Percentiles rank a stretch among this genome's conserved stretches.
phyloP scores from a whole-genome alignment of 495 filamentous ascomycete genomes.

The Saxispiralis lemnorum region DNA sequence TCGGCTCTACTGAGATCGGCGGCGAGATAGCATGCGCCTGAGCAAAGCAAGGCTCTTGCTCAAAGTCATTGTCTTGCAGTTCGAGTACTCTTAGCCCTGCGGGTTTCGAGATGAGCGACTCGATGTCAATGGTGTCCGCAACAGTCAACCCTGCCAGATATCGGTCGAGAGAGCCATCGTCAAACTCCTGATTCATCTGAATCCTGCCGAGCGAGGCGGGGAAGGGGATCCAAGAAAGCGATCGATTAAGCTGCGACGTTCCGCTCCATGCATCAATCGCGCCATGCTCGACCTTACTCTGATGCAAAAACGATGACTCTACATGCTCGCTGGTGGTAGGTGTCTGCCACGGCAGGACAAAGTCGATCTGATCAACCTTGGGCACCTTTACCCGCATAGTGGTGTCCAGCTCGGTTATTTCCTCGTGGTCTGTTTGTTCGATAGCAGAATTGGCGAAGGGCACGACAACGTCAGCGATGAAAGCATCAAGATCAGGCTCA shows the following conservation, averaged over 20 bases:
- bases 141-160: slow-evolving; percentile 13
- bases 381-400: slow-evolving; percentile 26
- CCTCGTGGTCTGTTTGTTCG: slow-evolving; percentile 37
- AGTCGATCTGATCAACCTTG: background rate
- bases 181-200: slow-evolving; percentile 20
- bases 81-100: slow-evolving; percentile 36
- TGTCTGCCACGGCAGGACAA: slow-evolving; percentile 2
- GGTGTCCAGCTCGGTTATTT: slow-evolving; percentile 42
- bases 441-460: slow-evolving; percentile 32
- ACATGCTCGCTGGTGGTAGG: background rate
- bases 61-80: slow-evolving; percentile 29
- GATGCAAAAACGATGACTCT: slow-evolving; percentile 2
- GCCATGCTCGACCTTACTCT: slow-evolving; percentile 13
- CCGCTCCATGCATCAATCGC: slow-evolving; percentile 25
- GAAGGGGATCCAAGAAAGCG: slow-evolving; percentile 28
- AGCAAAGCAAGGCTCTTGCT: slow-evolving; percentile 24
- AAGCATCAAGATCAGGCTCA: slow-evolving; percentile 22
- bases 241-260: slow-evolving; percentile 25
- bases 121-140: slow-evolving; percentile 18
- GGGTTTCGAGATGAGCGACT: slow-evolving; percentile 31
- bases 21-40: background rate
- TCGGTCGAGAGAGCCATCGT: slow-evolving; percentile 18
- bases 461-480: slow-evolving; percentile 28
- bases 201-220: slow-evolving; percentile 20
- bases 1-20: background rate